phyloP scores from a whole-genome alignment of 495 filamentous ascomycete genomes.

The Xylaria bambusicola region DNA sequence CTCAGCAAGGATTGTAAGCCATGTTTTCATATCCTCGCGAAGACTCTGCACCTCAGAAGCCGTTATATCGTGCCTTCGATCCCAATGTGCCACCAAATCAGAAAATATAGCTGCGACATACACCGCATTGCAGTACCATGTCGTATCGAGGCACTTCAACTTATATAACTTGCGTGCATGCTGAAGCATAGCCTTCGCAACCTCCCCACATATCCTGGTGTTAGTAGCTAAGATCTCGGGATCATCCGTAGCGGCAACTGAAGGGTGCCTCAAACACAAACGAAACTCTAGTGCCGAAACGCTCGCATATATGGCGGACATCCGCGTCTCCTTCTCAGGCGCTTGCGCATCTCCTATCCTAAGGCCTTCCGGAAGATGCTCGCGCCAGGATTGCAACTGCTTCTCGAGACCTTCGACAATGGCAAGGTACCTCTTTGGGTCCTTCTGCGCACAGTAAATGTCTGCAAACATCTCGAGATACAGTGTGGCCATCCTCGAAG shows the following conservation, averaged over 20 bases:
- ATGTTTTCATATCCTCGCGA: slow-evolving; percentile 65
- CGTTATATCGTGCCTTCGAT: slow-evolving; percentile 61
- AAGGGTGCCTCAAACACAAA: slow-evolving; percentile 67
- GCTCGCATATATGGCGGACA: slow-evolving; percentile 54
- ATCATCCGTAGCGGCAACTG: slow-evolving; percentile 63
- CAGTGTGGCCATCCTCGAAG: slow-evolving; percentile 60
- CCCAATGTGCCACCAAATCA: slow-evolving; percentile 67
- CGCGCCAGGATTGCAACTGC: slow-evolving; percentile 57
- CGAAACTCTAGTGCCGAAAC: slow-evolving; percentile 50
- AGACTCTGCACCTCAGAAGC: slow-evolving; percentile 55
- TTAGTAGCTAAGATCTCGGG: slow-evolving; percentile 63
- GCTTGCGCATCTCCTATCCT: slow-evolving; percentile 40
- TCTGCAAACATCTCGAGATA: slow-evolving; percentile 71
- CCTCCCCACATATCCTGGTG: slow-evolving; percentile 66
- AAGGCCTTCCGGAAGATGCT: slow-evolving; percentile 59
- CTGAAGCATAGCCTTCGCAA: slow-evolving; percentile 62
- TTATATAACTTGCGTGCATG: slow-evolving; percentile 60
- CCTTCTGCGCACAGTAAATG: slow-evolving; percentile 65
- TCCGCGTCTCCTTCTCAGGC: slow-evolving; percentile 51
- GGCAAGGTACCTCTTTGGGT: slow-evolving; percentile 60
- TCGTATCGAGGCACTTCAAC: slow-evolving; percentile 71
- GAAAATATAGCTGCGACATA: slow-evolving; percentile 76
- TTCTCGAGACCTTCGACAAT: slow-evolving; percentile 63
- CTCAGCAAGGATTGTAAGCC: slow-evolving; percentile 67
- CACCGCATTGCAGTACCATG: slow-evolving; percentile 73